Evolutionary conservation across 352 stramenopile species (phyloP).

Genomic region (Elongisporangium undulatum): DNA sequence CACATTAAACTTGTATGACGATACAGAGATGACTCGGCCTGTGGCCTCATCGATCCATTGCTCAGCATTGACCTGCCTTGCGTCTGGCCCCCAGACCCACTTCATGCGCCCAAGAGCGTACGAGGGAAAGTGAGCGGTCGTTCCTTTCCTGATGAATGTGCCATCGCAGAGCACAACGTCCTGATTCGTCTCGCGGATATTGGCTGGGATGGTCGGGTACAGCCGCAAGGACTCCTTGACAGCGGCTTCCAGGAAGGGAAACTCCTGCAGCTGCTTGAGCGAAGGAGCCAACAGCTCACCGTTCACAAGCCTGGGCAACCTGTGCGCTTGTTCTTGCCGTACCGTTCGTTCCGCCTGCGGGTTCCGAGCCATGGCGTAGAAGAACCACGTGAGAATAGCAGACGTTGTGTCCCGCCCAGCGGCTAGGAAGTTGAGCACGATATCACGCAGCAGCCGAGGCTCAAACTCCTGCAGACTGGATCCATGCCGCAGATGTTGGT

Average conservation of each 20-base stretch:
- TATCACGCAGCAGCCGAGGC: slow-evolving; percentile 53
- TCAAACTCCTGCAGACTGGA: slow-evolving; percentile 10
- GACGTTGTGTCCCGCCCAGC: slow-evolving; percentile 75
- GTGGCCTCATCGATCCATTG: slow-evolving; percentile 41
- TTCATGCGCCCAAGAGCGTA: slow-evolving; percentile 41
- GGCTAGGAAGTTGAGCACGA: slow-evolving; percentile 75
- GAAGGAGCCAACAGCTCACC: slow-evolving; percentile 14
- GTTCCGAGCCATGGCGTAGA: slow-evolving; percentile 20
- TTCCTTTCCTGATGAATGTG: slow-evolving; percentile 40
- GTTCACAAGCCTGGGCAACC: slow-evolving; percentile 12
- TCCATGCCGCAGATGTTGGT: slow-evolving; percentile 5
- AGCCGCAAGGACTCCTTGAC: slow-evolving; percentile 61
- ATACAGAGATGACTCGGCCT: slow-evolving; percentile 24
- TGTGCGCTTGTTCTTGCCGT: slow-evolving; percentile 13
- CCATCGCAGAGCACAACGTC: slow-evolving; percentile 54
- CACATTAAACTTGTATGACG: slow-evolving; percentile 41
- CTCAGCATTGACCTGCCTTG: slow-evolving; percentile 44
- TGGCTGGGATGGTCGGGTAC: slow-evolving; percentile 37
- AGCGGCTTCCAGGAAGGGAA: slow-evolving; percentile 48
- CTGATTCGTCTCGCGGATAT: slow-evolving; percentile 29
- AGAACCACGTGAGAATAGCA: slow-evolving; percentile 64
- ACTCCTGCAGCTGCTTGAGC: slow-evolving; percentile 35
- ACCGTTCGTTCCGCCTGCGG: not conserved
- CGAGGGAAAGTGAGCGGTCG: slow-evolving; percentile 35
- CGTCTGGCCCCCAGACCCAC: slow-evolving; percentile 40